Evolutionary conservation across 345 rosid genomes (phyloP), one percentile per base, ranked within the genome.

Genomic region (Psidium guajava): DNA sequence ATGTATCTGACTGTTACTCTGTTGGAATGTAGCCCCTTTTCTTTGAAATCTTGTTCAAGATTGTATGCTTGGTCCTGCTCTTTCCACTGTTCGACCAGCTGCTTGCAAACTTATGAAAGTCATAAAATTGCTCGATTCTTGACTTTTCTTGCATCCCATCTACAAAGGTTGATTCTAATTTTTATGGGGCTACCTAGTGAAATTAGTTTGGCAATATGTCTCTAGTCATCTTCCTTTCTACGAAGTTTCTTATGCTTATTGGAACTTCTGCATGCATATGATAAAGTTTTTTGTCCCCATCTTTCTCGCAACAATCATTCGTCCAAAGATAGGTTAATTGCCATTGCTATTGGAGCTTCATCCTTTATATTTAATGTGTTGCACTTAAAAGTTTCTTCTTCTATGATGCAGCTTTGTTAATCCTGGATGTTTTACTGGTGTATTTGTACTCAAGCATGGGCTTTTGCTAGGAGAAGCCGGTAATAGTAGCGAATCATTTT

Each of bases 71-170:
- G 28, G 82, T 84, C 77, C 54, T 61, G 42, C 50, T 14, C n/a
- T 81, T 75, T 22, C 28, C 20, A 40, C 73, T 82, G 5, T 77
- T 85, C 87, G 75, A 85, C 90, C 98, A 97, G 99, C 91, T 88
- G 91, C 92, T 13, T 93, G 98, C 98, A 94, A 91, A 89, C 95
- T 93, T 81, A 95, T 97, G 98, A 95, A 94, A 91, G 87, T 87
- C 32, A 87, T 96, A 82, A 89, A 47, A 92, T 25, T 95, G 98
- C 87, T 92, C 98, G 21, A 92, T 97, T 88, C 99, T 98, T 5
- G 98, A 93, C 85, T 97, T 97, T 87, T 94, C 98, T 7, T 96
- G 98, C 61, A 88, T 95, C 86, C 90, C 98, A 56, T 85, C 98
- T 88, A 95, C 98, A 36, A 96, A 97, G 98, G 99, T 96, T 83